Evolutionary conservation across 495 filamentous ascomycete genomes (phyloP), one percentile per base, ranked within the genome.

Genomic region (Podospora comata): DNA sequence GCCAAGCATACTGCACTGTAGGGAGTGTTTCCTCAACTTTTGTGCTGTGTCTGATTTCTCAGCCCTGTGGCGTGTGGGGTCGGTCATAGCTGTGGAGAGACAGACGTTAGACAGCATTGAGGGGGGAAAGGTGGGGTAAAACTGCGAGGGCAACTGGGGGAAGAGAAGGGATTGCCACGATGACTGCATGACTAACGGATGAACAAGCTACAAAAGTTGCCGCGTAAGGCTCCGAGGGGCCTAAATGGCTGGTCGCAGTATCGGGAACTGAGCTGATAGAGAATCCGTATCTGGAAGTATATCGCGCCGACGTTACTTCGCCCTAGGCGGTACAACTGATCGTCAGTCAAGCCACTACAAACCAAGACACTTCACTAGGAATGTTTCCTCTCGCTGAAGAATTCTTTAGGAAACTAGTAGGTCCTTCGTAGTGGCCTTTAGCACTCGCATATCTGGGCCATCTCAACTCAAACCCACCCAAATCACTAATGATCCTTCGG

Each of bases 401-500:
- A 39, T 39, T 5, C 34, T 39, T 11, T 6, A 39, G 34, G 34
- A 39, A 11, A 39, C 6, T 4, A 39, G 34, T 11, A 39, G 34
- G 34, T 39, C 34, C 34, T 39, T 39, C 6, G 3, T 39, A 39
- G 11, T 11, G 34, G 39, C 39, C 39, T 48, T 11, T 48, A 11
- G 2, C 9, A 48, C 27, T 48, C 61, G 61, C 61, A 63, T 44
- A 63, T 63, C 61, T 63, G 61, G 61, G 61, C 61, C 61, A 63
- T 63, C 61, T 63, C 61, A 44, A 19, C 32, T 44, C 30, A 44
- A 48, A 18, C 27, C 61, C 18, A 26, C 26, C 19, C 19, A 59
- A 59, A 62, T 48, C 61, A 39, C 34, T 63, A 26, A 63, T 63
- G 61, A 63, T 63, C 61, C 61, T 63, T 63, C 30, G 60, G 28